A percentile compares a stretch with the other conserved stretches of the same genome.
Evolutionary conservation across 768 basidiomycete species (phyloP).

Genomic region (Russula olivacea): DNA sequence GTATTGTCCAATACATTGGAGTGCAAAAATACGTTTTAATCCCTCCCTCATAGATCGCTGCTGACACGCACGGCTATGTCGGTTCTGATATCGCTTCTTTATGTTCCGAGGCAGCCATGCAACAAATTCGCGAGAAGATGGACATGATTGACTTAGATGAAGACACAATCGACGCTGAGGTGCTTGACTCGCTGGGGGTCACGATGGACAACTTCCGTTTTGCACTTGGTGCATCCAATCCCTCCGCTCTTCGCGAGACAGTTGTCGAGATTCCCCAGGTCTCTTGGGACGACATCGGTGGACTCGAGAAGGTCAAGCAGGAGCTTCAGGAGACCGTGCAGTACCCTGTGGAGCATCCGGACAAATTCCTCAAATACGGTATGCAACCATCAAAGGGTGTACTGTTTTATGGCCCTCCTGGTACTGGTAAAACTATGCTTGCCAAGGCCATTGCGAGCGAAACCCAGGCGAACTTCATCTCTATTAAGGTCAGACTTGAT

Average conservation of each 20-base stretch:
- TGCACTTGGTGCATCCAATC: slow-evolving; percentile 94
- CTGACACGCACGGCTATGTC: slow-evolving; percentile 98
- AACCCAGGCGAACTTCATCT: slow-evolving; percentile 99
- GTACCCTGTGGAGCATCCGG: slow-evolving; percentile 99
- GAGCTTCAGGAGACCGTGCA: slow-evolving; percentile 99
- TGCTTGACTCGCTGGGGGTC: slow-evolving; percentile 96
- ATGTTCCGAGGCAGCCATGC: slow-evolving; percentile 99
- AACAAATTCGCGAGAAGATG: slow-evolving; percentile 99
- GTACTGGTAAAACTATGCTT: slow-evolving; percentile 98
- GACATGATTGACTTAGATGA: slow-evolving; percentile 92
- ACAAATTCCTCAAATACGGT: slow-evolving; percentile 99
- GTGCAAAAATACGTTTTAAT: slow-evolving; percentile 14
- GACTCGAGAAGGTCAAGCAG: slow-evolving; percentile 98
- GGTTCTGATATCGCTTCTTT: slow-evolving; percentile 96
- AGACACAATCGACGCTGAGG: slow-evolving; percentile 98
- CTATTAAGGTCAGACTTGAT: slow-evolving; percentile 70
- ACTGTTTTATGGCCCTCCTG: slow-evolving; percentile 98
- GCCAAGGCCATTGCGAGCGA: slow-evolving; percentile 99
- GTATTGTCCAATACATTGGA: slow-evolving; percentile 34
- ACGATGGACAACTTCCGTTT: slow-evolving; percentile 99
- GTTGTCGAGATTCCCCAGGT: slow-evolving; percentile 98
- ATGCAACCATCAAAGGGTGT: slow-evolving; percentile 99
- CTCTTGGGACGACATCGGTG: slow-evolving; percentile 99
- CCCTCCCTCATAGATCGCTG: slow-evolving; percentile 68
- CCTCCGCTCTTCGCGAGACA: slow-evolving; percentile 97